Evolutionary conservation across 1,139 yeast species (phyloP).

Genomic region (Nakaseomyces nivariensis): DNA sequence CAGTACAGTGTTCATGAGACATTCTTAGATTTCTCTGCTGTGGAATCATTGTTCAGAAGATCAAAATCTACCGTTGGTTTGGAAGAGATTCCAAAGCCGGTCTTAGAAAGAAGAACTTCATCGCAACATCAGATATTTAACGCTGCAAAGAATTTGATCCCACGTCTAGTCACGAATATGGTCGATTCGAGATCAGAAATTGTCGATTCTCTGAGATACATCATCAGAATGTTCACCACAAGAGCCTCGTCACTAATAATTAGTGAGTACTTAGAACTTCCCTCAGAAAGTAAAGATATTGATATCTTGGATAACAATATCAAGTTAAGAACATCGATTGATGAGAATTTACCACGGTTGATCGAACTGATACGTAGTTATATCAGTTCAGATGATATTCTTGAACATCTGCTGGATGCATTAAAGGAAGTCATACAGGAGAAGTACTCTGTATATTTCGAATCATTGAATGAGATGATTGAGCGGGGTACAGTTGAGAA

Average conservation of each 20-base stretch:
- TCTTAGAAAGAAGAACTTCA: constrained; percentile 6
- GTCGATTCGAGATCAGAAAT: constrained; percentile 76
- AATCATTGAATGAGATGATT: constrained; percentile 19
- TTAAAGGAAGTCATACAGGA: constrained; percentile 46
- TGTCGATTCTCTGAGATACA: constrained; percentile 59
- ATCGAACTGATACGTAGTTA: constrained; percentile 40
- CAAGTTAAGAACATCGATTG: constrained; percentile 40
- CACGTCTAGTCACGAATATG: constrained; percentile 77
- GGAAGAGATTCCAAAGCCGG: constrained; percentile 13
- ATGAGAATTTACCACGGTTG: constrained; percentile 45
- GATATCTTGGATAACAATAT: constrained; percentile 12
- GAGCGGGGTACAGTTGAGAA: constrained; percentile 23
- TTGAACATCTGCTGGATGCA: constrained; percentile 46
- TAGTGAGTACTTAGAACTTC: constrained; percentile 16
- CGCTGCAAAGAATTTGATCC: constrained; percentile 60
- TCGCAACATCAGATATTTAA: constrained; percentile 35
- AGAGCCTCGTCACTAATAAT: constrained; percentile 33
- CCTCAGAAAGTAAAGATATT: constrained; percentile 2
- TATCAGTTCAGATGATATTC: constrained; percentile 38
- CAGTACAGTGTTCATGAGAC: constrained; percentile 66
- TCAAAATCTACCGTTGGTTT: constrained; percentile 28
- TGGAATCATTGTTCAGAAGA: constrained; percentile 43
- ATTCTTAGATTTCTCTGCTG: constrained; percentile 70
- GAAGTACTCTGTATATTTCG: constrained; percentile 39
- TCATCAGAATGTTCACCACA: constrained; percentile 55